phyloP scores from a whole-genome alignment of 176 grass and related monocot species.

The Thalia dealbata region DNA sequence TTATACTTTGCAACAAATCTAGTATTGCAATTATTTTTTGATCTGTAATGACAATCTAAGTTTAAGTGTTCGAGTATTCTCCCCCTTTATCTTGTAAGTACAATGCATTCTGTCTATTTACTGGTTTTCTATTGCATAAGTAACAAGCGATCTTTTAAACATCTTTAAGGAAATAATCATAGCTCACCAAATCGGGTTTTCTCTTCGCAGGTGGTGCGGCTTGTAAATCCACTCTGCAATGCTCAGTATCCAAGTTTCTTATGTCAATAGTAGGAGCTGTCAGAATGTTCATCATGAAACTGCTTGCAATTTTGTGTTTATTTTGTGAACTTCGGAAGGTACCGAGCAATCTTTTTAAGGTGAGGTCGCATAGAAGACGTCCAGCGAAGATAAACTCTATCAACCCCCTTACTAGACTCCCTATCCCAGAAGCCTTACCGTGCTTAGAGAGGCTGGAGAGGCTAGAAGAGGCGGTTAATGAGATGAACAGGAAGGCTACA shows the following conservation, averaged over 20 bases:
- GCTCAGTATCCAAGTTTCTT: constrained; percentile 13
- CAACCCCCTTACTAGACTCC: not conserved
- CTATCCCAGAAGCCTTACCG: constrained; percentile 12
- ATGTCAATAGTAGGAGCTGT: constrained; percentile 4
- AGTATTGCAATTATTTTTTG: too few species aligned
- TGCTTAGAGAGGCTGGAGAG: constrained; percentile 40
- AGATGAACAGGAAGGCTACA: constrained; percentile 24
- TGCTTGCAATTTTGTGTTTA: constrained; percentile 24
- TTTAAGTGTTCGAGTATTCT: not conserved
- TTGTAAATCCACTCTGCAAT: not conserved
- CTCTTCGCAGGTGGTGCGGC: not conserved
- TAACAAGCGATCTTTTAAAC: not conserved
- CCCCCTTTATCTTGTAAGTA: too few species aligned
- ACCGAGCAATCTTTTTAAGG: not conserved
- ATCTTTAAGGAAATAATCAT: not conserved
- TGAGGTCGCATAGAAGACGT: constrained; percentile 6
- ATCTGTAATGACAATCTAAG: not conserved
- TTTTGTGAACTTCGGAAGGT: constrained; percentile 16
- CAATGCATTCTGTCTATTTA: too few species aligned
- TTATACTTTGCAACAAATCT: not conserved
- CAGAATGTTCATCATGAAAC: constrained; percentile 21
- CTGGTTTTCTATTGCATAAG: not conserved
- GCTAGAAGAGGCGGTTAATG: constrained; percentile 29
- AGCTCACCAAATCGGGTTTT: not conserved
- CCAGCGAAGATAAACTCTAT: constrained; percentile 2